A percentile compares a stretch with the other conserved stretches of the same genome.
Conservation (phyloP, 2,329 filamentous ascomycete species). For the Cephalotrichum gorgonifer region DNA sequence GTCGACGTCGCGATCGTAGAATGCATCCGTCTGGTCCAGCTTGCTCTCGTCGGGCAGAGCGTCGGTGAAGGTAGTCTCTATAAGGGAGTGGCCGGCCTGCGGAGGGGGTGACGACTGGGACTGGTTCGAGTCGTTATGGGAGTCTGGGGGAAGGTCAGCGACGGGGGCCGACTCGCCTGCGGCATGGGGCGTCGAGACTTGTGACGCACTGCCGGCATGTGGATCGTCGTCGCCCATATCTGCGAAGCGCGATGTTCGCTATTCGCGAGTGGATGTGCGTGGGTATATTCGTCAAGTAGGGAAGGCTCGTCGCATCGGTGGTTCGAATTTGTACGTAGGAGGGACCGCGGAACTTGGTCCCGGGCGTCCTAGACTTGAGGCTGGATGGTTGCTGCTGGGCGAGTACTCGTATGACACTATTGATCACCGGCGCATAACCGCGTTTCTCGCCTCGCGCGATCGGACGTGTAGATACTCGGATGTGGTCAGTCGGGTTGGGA, state of each 20-base stretch:
- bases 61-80: slow-evolving; percentile 3
- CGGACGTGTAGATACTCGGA: too few species aligned
- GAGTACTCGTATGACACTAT: too few species aligned
- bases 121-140: neutral
- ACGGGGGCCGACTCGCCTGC: neutral
- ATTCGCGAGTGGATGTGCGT: neutral
- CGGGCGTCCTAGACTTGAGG: too few species aligned
- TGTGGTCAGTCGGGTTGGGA: too few species aligned
- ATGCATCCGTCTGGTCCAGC: neutral
- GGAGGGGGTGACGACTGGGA: neutral
- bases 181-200: neutral
- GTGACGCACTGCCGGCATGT: neutral
- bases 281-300: too few species aligned
- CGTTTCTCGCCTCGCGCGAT: too few species aligned
- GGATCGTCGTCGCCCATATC: neutral
- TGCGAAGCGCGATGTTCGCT: neutral
- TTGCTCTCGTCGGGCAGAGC: slow-evolving; percentile 2
- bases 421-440: too few species aligned
- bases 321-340: neutral
- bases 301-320: neutral
- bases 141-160: neutral
- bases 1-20: slow-evolving; percentile 36
- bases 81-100: neutral
- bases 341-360: neutral
- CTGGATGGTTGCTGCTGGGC: too few species aligned